These are phyloP conservation scores for Schizophyllum commune DNA, from an alignment of 1,284 basidiomycete species.

Conservation along the genomic window DNA sequence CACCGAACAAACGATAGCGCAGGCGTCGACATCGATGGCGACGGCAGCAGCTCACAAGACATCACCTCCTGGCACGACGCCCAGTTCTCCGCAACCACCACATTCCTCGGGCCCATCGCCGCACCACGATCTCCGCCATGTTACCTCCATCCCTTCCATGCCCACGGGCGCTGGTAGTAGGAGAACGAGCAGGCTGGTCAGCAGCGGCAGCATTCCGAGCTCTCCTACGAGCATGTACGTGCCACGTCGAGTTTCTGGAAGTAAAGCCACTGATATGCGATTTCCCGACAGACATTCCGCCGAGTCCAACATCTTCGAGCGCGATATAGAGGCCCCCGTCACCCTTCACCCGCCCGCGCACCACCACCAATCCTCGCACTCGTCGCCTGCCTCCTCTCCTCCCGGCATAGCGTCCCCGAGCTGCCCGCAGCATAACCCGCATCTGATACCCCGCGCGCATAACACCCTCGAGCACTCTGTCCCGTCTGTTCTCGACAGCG, in stretches of 20 bases:
- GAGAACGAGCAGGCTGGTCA: background rate
- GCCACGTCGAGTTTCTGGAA: background rate
- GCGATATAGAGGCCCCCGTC: slow-evolving; percentile 64
- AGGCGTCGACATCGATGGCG: background rate
- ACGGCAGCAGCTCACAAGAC: background rate
- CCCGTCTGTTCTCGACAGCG: slow-evolving; percentile 68
- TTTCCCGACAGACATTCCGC: slow-evolving; percentile 51
- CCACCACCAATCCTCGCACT: background rate
- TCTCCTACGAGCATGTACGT: background rate
- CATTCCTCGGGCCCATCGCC: slow-evolving; percentile 1
- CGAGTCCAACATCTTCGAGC: slow-evolving; percentile 75
- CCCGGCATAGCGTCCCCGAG: slow-evolving; percentile 29
- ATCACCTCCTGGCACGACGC: slow-evolving; percentile 1
- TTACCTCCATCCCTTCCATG: slow-evolving; percentile 15
- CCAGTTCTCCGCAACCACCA: slow-evolving; percentile 10
- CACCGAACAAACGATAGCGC: background rate
- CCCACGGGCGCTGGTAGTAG: slow-evolving; percentile 24
- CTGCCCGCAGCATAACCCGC: slow-evolving; percentile 48
- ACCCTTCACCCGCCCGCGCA: background rate
- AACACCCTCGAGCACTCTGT: slow-evolving; percentile 63
- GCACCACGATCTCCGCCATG: slow-evolving; percentile 16
- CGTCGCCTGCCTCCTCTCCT: slow-evolving; percentile 13
- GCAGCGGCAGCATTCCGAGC: background rate
- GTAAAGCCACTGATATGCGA: background rate
- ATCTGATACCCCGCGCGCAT: slow-evolving; percentile 63